Evolutionary conservation across 2,329 filamentous ascomycete species (phyloP).

Genomic region (Colletotrichum truncatum): DNA sequence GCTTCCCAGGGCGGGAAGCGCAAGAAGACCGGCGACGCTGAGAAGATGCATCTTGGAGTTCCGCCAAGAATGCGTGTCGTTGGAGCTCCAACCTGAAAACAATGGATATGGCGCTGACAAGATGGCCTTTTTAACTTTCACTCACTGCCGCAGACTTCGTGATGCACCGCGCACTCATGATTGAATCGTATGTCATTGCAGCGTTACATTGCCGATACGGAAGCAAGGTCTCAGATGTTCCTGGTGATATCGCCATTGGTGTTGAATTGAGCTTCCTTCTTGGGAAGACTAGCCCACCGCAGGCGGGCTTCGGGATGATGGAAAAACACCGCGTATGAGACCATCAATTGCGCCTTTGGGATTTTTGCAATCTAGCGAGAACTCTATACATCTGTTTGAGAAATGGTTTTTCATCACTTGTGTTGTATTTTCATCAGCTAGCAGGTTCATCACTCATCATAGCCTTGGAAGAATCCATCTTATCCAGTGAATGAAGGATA

Average conservation of each 20-base stretch:
- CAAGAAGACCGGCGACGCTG: not conserved
- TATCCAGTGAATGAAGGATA: no score
- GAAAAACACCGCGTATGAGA: not conserved
- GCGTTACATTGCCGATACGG: constrained; percentile 26
- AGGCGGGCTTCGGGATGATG: not conserved
- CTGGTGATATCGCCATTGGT: constrained; percentile 20
- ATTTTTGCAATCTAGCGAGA: not conserved
- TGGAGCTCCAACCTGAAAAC: not conserved
- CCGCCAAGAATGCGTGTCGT: not conserved
- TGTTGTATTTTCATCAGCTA: accelerated
- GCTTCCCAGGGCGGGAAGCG: constrained; percentile 5
- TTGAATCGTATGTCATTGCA: not conserved
- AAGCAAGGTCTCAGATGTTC: not conserved
- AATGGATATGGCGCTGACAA: not conserved
- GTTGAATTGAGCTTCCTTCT: constrained; percentile 23
- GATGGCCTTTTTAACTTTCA: not conserved
- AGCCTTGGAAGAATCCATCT: accelerated
- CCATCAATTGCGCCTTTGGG: not conserved
- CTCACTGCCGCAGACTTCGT: accelerated
- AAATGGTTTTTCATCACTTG: no score
- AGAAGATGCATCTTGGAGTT: constrained; percentile 14
- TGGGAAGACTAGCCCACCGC: constrained; percentile 2
- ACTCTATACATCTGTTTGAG: not conserved
- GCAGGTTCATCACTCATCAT: not conserved
- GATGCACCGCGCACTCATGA: not conserved